Evolutionary conservation across 1,284 basidiomycete species (phyloP).

Genomic region (Peniophora sp.): DNA sequence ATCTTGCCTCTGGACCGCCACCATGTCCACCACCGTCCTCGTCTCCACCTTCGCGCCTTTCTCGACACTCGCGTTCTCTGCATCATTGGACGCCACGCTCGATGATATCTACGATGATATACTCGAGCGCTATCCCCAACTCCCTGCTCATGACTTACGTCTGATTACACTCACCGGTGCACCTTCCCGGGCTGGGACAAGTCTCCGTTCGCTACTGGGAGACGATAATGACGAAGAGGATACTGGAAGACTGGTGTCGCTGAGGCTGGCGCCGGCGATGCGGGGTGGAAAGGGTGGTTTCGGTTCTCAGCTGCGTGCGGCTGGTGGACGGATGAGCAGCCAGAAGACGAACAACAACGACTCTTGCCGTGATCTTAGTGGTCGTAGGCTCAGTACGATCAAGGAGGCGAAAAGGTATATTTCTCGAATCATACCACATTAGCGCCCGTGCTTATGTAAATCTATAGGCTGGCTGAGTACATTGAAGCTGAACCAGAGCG

Average conservation of each 20-base stretch:
- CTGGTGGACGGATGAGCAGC: constrained; percentile 95
- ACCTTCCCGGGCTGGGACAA: constrained; percentile 30
- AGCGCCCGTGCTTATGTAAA: constrained; percentile 6
- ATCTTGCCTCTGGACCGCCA: constrained; percentile 3
- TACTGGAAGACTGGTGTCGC: constrained; percentile 34
- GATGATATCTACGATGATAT: constrained; percentile 46
- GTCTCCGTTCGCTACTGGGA: constrained; percentile 36
- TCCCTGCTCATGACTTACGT: constrained; percentile 41
- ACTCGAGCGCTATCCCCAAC: constrained; percentile 45
- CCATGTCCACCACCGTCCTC: constrained; percentile 47
- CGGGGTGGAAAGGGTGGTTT: constrained; percentile 97
- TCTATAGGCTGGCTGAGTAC: constrained; percentile 75
- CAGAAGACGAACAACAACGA: constrained; percentile 95
- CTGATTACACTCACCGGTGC: constrained; percentile 48
- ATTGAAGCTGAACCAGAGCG: constrained; percentile 82
- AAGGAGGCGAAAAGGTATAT: constrained; percentile 90
- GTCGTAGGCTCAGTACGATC: constrained; percentile 84
- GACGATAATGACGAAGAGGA: constrained; percentile 1
- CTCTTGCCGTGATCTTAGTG: constrained; percentile 89
- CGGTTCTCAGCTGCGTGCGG: constrained; percentile 91
- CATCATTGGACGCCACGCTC: constrained; percentile 43
- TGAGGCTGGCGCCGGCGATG: constrained; percentile 64
- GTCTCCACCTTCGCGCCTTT: constrained; percentile 74
- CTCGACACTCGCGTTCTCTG: constrained; percentile 57
- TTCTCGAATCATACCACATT: not conserved